These are phyloP conservation scores for Tetradesmus obliquus DNA, from an alignment of 139 green algal species.

Conservation along the genomic window DNA sequence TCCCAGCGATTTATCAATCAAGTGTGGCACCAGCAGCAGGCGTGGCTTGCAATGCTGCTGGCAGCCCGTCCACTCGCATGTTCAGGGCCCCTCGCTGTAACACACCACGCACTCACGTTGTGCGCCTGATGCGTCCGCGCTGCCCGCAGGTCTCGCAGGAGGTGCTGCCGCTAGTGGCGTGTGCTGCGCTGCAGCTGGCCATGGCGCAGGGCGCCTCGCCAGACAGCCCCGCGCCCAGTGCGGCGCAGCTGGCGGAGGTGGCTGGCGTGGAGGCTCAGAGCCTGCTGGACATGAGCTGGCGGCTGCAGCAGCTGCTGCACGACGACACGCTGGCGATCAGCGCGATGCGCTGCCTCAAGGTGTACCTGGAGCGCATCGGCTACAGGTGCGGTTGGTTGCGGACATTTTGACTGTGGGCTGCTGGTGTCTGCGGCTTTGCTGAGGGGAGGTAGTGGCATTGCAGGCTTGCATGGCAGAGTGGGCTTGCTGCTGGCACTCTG, in stretches of 20 bases:
- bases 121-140: too few species aligned
- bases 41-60: too few species aligned
- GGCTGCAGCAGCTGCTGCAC: constrained; percentile 57
- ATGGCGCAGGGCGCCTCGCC: constrained; percentile 53
- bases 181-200: constrained; percentile 60
- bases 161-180: constrained; percentile 63
- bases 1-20: neutral
- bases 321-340: constrained; percentile 75
- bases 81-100: too few species aligned
- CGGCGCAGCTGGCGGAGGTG: neutral
- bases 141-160: constrained; percentile 57
- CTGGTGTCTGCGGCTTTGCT: too few species aligned
- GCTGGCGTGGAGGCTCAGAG: constrained; percentile 26
- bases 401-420: too few species aligned
- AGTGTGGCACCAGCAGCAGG: neutral
- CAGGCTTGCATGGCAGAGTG: too few species aligned
- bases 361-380: constrained; percentile 83
- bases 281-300: constrained; percentile 81
- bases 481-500: too few species aligned
- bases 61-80: too few species aligned
- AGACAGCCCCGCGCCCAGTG: neutral
- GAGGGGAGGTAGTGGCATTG: too few species aligned
- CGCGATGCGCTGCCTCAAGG: constrained; percentile 76
- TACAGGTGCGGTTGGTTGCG: constrained; percentile 19
- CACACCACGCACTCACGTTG: too few species aligned